These are phyloP conservation scores for Serendipita sp. DNA, from an alignment of 768 basidiomycete genomes.

Conservation along the genomic window DNA sequence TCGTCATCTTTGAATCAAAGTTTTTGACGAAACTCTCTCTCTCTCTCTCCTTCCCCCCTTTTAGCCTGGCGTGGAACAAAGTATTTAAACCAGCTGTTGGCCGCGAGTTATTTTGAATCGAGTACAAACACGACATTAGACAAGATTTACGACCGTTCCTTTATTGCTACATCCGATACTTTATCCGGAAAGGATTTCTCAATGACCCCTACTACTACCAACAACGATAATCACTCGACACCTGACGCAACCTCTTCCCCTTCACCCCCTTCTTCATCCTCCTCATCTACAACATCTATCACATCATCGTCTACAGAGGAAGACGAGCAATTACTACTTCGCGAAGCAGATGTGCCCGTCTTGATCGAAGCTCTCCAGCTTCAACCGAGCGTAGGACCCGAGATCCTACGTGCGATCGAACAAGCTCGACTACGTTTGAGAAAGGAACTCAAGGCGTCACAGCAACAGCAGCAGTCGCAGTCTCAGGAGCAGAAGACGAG, in stretches of 20 bases:
- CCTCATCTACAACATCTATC: background rate
- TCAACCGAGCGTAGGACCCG: background rate
- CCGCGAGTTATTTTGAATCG: background rate
- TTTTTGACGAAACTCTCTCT: background rate
- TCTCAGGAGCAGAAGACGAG: background rate
- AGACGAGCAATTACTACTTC: slow-evolving; percentile 1
- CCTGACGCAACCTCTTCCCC: background rate
- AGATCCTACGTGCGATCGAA: slow-evolving; percentile 10
- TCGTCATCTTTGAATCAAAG: background rate
- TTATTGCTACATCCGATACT: too few relatives aligned
- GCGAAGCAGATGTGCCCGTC: background rate
- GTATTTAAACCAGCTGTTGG: slow-evolving; percentile 9
- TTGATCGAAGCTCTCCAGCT: slow-evolving; percentile 1
- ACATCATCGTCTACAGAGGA: background rate
- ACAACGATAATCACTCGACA: background rate
- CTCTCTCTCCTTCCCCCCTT: background rate
- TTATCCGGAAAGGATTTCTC: background rate
- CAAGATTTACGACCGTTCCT: slow-evolving; percentile 1
- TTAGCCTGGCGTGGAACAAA: slow-evolving; percentile 9
- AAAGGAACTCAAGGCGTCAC: background rate
- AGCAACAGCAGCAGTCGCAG: background rate
- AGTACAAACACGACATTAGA: slow-evolving; percentile 8
- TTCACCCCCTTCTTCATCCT: background rate
- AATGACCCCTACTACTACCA: background rate
- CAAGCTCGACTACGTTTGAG: slow-evolving; percentile 7